Evolutionary conservation across 140 eudicot species (phyloP), one percentile per base, ranked within the genome.

Genomic region (Artemisia princeps): DNA sequence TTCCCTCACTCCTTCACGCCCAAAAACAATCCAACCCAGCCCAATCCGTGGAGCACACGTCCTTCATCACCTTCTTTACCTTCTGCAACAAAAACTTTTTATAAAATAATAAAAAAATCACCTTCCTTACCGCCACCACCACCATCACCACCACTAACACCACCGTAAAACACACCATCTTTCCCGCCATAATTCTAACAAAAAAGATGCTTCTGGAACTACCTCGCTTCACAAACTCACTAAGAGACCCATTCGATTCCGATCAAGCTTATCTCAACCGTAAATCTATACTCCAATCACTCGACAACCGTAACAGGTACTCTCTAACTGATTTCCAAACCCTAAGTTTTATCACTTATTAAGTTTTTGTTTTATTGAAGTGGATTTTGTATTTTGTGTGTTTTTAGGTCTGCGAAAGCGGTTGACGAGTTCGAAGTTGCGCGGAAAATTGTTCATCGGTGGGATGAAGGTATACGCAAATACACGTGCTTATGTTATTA

Each of bases 251-350:
- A 8, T 92, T 92, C 71, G 98, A 92, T 53, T 80, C 87, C 76
- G 96, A 92, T 73, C 85, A 82, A 75, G 98, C 96, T 12, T 92
- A 88, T 51, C 89, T 92, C 4, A 73, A 80, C 3, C 92, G 98
- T n/a, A 88, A 85, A 82, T 55, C 76, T 53, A 28, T 80, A 58
- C 89, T 92, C 37, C 89, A 79, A 58, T 76, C 66, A 72, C 54
- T 77, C 62, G 28, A 51, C 7, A 72, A 60, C 56, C 84, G 75
- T 60, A 81, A 64, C 72, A 83, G 97, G 97, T 87, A 67, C 12
- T 57, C 6, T 3, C 1, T 37, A 73, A 5, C 64, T 26, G 17
- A 19, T 60, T 16, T 8, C 57, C 11, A 48, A 53, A 67, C 72
- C 81, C 44, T 20, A 10, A 20, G 61, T n/a, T 28, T 51, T 49